A percentile compares a stretch with the other conserved stretches of the same genome.
Conservation (phyloP, 192 early-diverging fungal species). For the Paraglomus occultum region DNA sequence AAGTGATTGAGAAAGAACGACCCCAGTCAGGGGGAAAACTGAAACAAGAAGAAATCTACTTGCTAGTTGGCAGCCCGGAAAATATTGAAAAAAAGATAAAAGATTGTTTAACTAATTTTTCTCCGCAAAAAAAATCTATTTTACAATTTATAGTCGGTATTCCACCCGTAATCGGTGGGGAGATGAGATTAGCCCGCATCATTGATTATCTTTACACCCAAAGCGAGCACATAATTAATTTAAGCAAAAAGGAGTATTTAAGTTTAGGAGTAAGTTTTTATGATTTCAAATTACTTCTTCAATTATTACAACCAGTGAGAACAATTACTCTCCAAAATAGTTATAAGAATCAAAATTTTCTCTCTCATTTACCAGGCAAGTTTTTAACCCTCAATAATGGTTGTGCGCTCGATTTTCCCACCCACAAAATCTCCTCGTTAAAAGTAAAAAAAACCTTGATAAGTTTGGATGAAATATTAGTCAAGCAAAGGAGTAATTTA, state of each 20-base stretch:
- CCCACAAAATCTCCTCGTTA: neutral
- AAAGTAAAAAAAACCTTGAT: neutral
- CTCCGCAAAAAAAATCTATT: constrained; percentile 1
- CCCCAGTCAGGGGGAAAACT: too few relatives aligned
- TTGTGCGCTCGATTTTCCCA: neutral
- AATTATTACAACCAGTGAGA: neutral
- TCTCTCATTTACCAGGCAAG: constrained; percentile 3
- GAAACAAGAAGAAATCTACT: constrained; percentile 2
- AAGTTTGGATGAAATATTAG: constrained; percentile 14
- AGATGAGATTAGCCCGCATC: neutral
- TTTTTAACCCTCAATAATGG: constrained; percentile 1
- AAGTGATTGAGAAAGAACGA: constrained; percentile 1
- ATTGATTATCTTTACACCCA: constrained; percentile 17
- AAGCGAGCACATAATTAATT: constrained; percentile 3
- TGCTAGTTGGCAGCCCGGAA: constrained; percentile 6
- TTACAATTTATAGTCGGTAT: constrained; percentile 1
- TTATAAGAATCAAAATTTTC: constrained; percentile 14
- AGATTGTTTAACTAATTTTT: neutral
- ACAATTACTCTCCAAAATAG: constrained; percentile 11
- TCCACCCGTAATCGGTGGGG: constrained; percentile 5
- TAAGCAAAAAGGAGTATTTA: constrained; percentile 8
- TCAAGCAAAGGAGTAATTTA: constrained; percentile 13
- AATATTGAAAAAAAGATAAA: constrained; percentile 2
- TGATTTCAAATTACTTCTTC: neutral
- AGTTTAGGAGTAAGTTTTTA: neutral